phyloP scores from a whole-genome alignment of 768 basidiomycete species.

The Mycena latifolia region DNA sequence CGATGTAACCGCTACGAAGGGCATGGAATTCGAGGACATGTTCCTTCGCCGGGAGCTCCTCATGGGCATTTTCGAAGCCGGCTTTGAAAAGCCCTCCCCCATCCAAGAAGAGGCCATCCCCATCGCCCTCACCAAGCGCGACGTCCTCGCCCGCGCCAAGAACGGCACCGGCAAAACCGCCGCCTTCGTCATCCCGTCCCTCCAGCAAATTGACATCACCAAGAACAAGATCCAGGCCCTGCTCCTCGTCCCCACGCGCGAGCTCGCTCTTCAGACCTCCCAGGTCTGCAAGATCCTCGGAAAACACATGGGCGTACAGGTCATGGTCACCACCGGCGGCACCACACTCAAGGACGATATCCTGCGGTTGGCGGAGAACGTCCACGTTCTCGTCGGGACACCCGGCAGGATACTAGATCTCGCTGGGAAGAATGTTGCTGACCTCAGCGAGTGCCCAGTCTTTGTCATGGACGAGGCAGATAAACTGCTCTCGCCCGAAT shows the following conservation, averaged over 20 bases:
- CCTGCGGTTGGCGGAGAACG: conserved; percentile 87
- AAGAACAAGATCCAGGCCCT: conserved; percentile 95
- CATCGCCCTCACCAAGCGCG: conserved; percentile 91
- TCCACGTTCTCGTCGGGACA: conserved; percentile 97
- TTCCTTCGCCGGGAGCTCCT: conserved; percentile 92
- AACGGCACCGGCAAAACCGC: conserved; percentile 99
- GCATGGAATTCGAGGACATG: conserved; percentile 97
- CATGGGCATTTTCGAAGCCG: conserved; percentile 99
- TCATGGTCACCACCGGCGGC: conserved; percentile 99
- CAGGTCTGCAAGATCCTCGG: conserved; percentile 98
- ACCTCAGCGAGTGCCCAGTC: conserved; percentile 93
- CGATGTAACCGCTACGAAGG: conserved; percentile 95
- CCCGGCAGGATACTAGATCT: conserved; percentile 97
- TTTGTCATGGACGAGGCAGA: conserved; percentile 99
- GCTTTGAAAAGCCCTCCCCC: conserved; percentile 95
- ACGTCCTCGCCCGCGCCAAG: conserved; percentile 95
- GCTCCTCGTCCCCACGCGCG: conserved; percentile 97
- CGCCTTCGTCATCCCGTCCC: conserved; percentile 97
- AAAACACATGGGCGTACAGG: conserved; percentile 94
- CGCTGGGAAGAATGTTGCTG: conserved; percentile 92
- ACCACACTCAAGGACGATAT: conserved; percentile 99
- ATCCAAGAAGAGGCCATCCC: conserved; percentile 99
- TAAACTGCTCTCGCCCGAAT: conserved; percentile 97
- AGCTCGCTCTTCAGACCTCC: conserved; percentile 97
- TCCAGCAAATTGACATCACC: conserved; percentile 90